Percentiles rank a stretch among this genome's conserved stretches.
Conservation (phyloP, 306 rosid genomes). For the Vigna mungo region DNA sequence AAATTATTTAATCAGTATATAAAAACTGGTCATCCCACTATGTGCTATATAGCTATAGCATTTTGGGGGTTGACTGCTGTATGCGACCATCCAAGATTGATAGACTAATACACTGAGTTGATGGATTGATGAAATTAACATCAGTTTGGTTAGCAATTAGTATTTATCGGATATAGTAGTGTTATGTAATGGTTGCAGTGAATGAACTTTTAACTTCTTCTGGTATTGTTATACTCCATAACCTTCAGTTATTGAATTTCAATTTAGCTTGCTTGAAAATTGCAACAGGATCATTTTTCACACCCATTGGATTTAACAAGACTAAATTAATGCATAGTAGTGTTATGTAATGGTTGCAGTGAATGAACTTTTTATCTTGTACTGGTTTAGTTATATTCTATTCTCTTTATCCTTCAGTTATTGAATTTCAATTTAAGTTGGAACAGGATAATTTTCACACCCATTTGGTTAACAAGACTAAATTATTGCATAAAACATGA, state of each 20-base stretch:
- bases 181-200: slow-evolving; percentile 8
- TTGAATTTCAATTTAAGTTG: no score
- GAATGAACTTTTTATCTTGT: slow-evolving; percentile 15
- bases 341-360: slow-evolving; percentile 20
- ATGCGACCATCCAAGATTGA: neutral
- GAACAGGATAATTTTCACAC: no score
- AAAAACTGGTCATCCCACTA: neutral
- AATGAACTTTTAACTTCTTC: slow-evolving; percentile 12
- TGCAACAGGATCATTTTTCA: slow-evolving; percentile 6
- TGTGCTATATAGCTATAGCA: neutral
- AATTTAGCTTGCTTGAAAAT: slow-evolving; percentile 12
- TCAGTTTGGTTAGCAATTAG: neutral
- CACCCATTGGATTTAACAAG: slow-evolving; percentile 7
- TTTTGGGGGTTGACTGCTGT: neutral
- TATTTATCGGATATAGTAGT: slow-evolving; percentile 29
- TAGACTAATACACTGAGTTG: neutral
- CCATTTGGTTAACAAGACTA: no score
- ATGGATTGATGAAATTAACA: slow-evolving; percentile 25
- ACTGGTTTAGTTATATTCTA: neutral
- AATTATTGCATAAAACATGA: neutral
- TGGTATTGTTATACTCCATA: neutral
- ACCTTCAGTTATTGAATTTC: slow-evolving; percentile 32
- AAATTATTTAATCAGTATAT: neutral
- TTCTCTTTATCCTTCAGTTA: no score
- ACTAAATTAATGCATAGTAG: slow-evolving; percentile 7